These are phyloP conservation scores for Evansstolkia leycettana DNA, from an alignment of 495 filamentous ascomycete genomes.

Conservation along the genomic window DNA sequence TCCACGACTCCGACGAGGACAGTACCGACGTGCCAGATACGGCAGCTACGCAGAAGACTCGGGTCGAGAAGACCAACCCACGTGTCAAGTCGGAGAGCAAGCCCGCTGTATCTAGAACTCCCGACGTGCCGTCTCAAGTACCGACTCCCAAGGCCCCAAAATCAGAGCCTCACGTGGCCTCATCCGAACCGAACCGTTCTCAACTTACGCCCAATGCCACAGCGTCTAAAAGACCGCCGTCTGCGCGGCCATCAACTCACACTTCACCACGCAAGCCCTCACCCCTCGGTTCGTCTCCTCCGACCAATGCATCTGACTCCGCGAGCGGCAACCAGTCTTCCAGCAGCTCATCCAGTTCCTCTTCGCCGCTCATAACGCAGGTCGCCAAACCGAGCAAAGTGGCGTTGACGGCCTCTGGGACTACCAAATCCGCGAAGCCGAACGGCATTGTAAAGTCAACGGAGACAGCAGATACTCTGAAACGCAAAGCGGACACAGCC, in stretches of 20 bases:
- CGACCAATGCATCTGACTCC: conserved; percentile 59
- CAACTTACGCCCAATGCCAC: conserved; percentile 14
- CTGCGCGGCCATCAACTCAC: conserved; percentile 24
- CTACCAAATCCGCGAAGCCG: conserved; percentile 12
- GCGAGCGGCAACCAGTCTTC: conserved; percentile 30
- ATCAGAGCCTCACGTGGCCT: conserved; percentile 1
- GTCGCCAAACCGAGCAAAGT: conserved; percentile 17
- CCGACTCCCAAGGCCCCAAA: conserved; percentile 12
- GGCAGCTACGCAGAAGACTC: conserved; percentile 17
- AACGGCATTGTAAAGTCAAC: conserved; percentile 18
- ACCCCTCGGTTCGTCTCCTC: conserved; percentile 62
- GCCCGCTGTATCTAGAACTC: too few relatives aligned
- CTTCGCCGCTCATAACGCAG: conserved; percentile 32
- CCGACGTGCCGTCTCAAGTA: too few relatives aligned
- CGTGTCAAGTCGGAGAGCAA: conserved; percentile 5
- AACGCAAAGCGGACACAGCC: conserved; percentile 35
- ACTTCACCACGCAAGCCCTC: conserved; percentile 62
- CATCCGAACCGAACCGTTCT: conserved; percentile 1
- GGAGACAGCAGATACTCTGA: conserved; percentile 23
- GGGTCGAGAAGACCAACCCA: conserved; percentile 11
- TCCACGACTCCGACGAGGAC: conserved; percentile 66
- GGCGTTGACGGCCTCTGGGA: conserved; percentile 1
- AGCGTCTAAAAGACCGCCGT: conserved; percentile 23
- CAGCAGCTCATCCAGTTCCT: conserved; percentile 31
- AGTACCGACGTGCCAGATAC: conserved; percentile 39